Percentiles rank a stretch among this genome's conserved stretches.
These are phyloP conservation scores for Aspergillus neotritici DNA, from an alignment of 2,329 filamentous ascomycete genomes.

Conservation along the genomic window DNA sequence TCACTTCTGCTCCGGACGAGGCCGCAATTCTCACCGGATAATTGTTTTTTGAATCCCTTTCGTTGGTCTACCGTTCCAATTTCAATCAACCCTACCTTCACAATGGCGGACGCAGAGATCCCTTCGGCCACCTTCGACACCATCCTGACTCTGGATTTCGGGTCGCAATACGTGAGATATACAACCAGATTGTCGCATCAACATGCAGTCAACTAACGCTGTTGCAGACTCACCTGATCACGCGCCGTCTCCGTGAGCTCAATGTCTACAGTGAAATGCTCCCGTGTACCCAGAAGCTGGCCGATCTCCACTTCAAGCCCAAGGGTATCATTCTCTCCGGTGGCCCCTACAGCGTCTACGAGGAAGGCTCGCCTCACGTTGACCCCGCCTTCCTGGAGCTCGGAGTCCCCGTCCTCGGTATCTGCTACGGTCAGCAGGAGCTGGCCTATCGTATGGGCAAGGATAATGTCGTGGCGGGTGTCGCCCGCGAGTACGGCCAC, in stretches of 20 bases:
- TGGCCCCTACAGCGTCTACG: conserved; percentile 74
- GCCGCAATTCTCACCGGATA: too few relatives aligned
- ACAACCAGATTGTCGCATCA: conserved; percentile 1
- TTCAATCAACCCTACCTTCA: conserved; percentile 2
- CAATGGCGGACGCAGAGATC: conserved; percentile 15
- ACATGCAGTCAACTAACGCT: neutral
- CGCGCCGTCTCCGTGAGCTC: conserved; percentile 60
- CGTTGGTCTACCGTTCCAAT: too few relatives aligned
- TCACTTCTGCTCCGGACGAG: too few relatives aligned
- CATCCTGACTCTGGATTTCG: conserved; percentile 67
- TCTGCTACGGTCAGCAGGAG: conserved; percentile 64
- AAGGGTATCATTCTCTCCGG: conserved; percentile 58
- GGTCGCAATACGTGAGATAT: conserved; percentile 27
- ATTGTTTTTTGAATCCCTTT: too few relatives aligned
- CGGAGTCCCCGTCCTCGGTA: conserved; percentile 55
- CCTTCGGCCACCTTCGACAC: conserved; percentile 50
- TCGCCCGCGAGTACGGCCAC: conserved; percentile 66
- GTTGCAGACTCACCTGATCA: conserved; percentile 15
- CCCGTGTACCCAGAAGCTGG: conserved; percentile 74
- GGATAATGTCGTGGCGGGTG: conserved; percentile 62
- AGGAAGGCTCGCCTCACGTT: conserved; percentile 68
- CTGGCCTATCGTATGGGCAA: conserved; percentile 64
- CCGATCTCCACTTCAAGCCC: conserved; percentile 71
- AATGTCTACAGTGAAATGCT: conserved; percentile 85
- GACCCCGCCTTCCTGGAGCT: conserved; percentile 78